Evolutionary conservation across 2,329 filamentous ascomycete species (phyloP).

Genomic region (Sporothrix mexicana): DNA sequence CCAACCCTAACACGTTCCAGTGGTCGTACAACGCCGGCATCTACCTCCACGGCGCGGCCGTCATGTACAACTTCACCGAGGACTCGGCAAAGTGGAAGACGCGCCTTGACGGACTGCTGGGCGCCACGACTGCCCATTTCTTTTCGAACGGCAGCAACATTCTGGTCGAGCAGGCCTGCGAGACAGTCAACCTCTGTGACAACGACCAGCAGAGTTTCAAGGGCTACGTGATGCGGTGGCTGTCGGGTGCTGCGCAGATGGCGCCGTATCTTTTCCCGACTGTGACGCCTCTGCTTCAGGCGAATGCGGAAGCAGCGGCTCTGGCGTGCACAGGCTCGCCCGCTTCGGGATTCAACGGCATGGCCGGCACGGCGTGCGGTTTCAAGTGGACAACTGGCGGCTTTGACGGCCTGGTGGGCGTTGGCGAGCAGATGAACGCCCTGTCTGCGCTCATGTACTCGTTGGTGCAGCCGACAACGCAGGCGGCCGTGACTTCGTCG

Average conservation of each 20-base stretch:
- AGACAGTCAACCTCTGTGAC: slow-evolving; percentile 66
- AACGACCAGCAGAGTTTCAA: slow-evolving; percentile 77
- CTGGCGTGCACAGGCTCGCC: slow-evolving; percentile 57
- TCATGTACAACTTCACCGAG: slow-evolving; percentile 67
- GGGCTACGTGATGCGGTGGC: slow-evolving; percentile 73
- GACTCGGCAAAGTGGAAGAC: slow-evolving; percentile 59
- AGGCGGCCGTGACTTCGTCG: slow-evolving; percentile 54
- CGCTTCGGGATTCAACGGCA: slow-evolving; percentile 54
- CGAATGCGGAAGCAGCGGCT: slow-evolving; percentile 60
- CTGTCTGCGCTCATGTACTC: slow-evolving; percentile 68
- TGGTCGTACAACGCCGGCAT: slow-evolving; percentile 75
- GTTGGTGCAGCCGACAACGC: slow-evolving; percentile 52
- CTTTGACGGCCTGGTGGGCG: slow-evolving; percentile 66
- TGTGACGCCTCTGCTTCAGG: slow-evolving; percentile 58
- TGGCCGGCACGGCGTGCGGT: slow-evolving; percentile 68
- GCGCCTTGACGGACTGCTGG: slow-evolving; percentile 64
- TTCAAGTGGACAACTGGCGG: slow-evolving; percentile 63
- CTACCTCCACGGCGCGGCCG: slow-evolving; percentile 65
- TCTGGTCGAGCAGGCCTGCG: slow-evolving; percentile 71
- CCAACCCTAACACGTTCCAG: slow-evolving; percentile 60
- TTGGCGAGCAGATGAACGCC: slow-evolving; percentile 73
- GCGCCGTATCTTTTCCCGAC: slow-evolving; percentile 58
- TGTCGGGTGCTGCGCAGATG: slow-evolving; percentile 61
- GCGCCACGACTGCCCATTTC: slow-evolving; percentile 59
- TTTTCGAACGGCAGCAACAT: slow-evolving; percentile 59